These are phyloP conservation scores for Lasiodiplodia hormozganensis DNA, from an alignment of 2,329 filamentous ascomycete genomes.

Conservation along the genomic window DNA sequence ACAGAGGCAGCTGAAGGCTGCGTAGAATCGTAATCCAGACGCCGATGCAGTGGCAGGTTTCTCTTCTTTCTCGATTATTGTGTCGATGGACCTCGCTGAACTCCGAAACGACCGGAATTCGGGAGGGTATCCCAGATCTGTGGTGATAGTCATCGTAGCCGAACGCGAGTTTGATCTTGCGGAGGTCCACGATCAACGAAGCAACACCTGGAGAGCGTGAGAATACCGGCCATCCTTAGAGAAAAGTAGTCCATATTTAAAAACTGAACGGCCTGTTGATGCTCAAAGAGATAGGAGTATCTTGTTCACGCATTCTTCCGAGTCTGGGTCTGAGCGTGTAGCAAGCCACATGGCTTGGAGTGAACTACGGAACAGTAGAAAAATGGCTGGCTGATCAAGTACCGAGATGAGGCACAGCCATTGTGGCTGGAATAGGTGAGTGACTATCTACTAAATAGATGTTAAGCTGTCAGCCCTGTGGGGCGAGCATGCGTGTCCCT, in stretches of 20 bases:
- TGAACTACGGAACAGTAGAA: background rate
- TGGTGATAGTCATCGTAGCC: background rate
- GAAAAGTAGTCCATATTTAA: background rate
- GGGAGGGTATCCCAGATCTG: background rate
- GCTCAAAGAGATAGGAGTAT: background rate
- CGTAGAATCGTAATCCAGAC: conserved; percentile 36
- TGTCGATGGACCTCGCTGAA: background rate
- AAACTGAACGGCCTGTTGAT: background rate
- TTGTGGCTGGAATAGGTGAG: background rate
- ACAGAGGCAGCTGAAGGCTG: conserved; percentile 35
- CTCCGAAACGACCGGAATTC: background rate
- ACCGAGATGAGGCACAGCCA: background rate
- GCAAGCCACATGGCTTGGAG: background rate
- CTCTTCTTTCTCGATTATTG: background rate
- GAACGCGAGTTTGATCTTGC: background rate
- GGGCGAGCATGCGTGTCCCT: background rate
- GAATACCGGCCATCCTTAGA: background rate
- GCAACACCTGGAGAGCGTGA: background rate
- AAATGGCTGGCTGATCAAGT: background rate
- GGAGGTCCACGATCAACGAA: background rate
- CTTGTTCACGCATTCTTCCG: background rate
- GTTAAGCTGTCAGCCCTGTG: background rate
- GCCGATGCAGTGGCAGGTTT: background rate
- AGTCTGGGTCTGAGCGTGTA: background rate
- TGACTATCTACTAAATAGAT: background rate